Evolutionary conservation across 768 basidiomycete genomes (phyloP), one percentile per base, ranked within the genome.

Genomic region (Suillus decipiens): DNA sequence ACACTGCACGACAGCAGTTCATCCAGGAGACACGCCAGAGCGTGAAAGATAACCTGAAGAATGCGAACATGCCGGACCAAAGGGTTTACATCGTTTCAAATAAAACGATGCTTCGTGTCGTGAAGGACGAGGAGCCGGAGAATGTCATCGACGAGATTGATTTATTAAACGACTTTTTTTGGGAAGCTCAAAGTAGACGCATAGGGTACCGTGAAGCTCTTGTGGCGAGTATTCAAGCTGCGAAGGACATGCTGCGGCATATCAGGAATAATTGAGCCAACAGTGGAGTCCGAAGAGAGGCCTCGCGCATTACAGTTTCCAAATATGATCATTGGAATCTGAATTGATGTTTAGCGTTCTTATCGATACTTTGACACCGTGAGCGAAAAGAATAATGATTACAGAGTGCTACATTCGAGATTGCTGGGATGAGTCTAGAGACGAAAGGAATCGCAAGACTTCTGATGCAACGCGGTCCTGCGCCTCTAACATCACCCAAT

Each of bases 401-500:
- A 2, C 22, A 36, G 34, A 10, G 24, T 28, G 12, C 39, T 57
- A 57, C 56, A 57, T 12, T 1, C 24, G 39, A 41, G 39, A 57
- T 12, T 41, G 39, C 24, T 57, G 56, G 24, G 33, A n/a, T 5
- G 67, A 12, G 56, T 22, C 15, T 7, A 61, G 42, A 15, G 64
- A 57, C 17, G 74, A 72, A 15, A 86, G 70, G 85, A 85, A 87
- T 45, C 72, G 72, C 6, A 78, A 61, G n/a, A 87, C 76, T 53
- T 68, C 79, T 8, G 81, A 70, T 1, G 83, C 84, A 37, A 91
- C 78, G 31, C 78, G 78, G 50, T 88, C 82, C 41, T 81, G 80
- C 28, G 84, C 83, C 68, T 91, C 84, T 1, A 87, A 62, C 85
- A 89, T 81, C 1, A 92, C 54, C 89, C 90, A 92, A 69, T 91